Percentiles rank a stretch among this genome's conserved stretches.
phyloP scores from a whole-genome alignment of 164 flowering plant genomes.

The Nymphaea colorata region DNA sequence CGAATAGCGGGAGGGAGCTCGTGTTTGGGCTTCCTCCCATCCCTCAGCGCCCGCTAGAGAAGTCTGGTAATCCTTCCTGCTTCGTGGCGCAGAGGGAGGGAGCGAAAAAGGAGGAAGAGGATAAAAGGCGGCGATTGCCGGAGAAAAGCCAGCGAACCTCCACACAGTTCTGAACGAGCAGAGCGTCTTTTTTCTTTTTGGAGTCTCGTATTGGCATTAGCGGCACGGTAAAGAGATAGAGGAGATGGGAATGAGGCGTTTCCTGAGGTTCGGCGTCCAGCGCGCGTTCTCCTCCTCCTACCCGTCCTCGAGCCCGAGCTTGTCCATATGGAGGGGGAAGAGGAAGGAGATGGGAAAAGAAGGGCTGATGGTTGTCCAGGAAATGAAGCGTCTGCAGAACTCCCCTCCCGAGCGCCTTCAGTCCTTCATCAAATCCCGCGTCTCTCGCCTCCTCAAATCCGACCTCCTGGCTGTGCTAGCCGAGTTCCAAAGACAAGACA shows the following conservation, averaged over 20 bases:
- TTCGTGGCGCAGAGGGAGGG: background rate
- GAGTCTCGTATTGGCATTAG: background rate
- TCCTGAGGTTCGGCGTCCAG: background rate
- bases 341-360: constrained; percentile 94
- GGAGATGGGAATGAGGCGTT: background rate
- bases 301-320: constrained; percentile 52
- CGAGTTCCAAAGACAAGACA: constrained; percentile 87
- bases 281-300: background rate
- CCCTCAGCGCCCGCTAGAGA: background rate
- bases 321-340: constrained; percentile 91
- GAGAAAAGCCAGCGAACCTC: background rate
- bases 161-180: background rate
- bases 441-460: constrained; percentile 80
- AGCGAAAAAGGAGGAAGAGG: background rate
- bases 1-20: no score
- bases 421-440: constrained; percentile 47
- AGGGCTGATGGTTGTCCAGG: constrained; percentile 63
- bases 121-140: background rate
- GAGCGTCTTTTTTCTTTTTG: no score
- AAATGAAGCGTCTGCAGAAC: constrained; percentile 56
- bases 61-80: background rate
- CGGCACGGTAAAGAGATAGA: background rate
- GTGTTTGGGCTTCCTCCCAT: background rate
- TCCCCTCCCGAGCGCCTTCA: constrained; percentile 49
- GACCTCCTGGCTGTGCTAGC: constrained; percentile 83